Conservation (phyloP, 805 yeast genomes). For the Limtongozyma cylindracea region DNA sequence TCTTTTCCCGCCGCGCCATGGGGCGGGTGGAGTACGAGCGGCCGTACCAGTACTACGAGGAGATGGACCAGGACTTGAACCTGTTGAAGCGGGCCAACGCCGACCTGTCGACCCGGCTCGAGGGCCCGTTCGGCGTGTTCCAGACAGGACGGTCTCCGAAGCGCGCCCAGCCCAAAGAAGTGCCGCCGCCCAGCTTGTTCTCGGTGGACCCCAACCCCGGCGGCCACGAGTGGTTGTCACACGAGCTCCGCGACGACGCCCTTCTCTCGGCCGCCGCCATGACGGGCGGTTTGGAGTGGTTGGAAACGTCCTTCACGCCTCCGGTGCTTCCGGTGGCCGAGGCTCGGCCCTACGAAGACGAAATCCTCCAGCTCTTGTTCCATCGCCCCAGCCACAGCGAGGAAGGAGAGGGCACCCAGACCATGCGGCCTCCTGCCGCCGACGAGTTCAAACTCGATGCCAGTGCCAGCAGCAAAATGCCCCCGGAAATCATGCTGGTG, state of each 20-base stretch:
- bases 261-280: constrained; percentile 48
- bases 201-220: constrained; percentile 3
- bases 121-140: too few species aligned
- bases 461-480: too few species aligned
- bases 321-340: too few species aligned
- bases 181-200: background rate
- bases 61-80: constrained; percentile 24
- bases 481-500: too few species aligned
- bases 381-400: too few species aligned
- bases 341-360: constrained; percentile 10
- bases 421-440: too few species aligned
- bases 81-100: too few species aligned
- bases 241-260: constrained; percentile 48
- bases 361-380: constrained; percentile 24
- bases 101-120: constrained; percentile 10
- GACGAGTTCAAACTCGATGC: too few species aligned
- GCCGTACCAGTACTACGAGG: constrained; percentile 50
- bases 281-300: constrained; percentile 31
- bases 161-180: too few species aligned
- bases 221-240: constrained; percentile 45
- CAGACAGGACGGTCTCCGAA: too few species aligned
- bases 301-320: constrained; percentile 3
- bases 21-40: constrained; percentile 54
- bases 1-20: constrained; percentile 43
- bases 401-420: too few species aligned